Evolutionary conservation across 495 filamentous ascomycete genomes (phyloP).

Genomic region (Neurospora sp.): DNA sequence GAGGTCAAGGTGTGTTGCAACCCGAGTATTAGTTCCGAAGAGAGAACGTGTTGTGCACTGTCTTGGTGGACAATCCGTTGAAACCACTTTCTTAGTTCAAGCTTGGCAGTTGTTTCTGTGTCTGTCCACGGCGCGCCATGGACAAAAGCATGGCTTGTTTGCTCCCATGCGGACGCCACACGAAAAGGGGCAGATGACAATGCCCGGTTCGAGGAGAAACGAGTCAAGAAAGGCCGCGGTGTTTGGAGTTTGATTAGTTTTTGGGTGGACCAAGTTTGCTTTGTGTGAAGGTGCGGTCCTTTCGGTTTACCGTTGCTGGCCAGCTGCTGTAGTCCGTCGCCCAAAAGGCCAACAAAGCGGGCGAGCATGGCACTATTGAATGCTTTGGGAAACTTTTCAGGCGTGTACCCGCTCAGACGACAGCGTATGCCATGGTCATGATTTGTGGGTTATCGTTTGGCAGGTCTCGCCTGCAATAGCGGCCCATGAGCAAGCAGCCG

Average conservation of each 20-base stretch:
- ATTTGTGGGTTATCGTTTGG: neutral
- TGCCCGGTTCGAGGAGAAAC: neutral
- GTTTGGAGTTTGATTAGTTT: neutral
- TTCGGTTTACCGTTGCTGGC: neutral
- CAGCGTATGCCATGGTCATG: neutral
- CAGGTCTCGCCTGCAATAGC: conserved; percentile 7
- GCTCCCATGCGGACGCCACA: neutral
- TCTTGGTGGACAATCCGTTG: neutral
- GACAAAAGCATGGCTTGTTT: neutral
- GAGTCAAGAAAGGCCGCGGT: neutral
- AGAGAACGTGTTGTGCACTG: neutral
- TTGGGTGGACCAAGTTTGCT: neutral
- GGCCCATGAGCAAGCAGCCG: conserved; percentile 6
- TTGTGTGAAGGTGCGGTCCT: neutral
- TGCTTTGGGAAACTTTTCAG: neutral
- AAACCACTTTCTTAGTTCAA: neutral
- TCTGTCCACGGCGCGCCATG: neutral
- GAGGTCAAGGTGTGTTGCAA: neutral
- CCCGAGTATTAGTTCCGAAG: neutral
- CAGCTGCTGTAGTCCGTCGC: neutral
- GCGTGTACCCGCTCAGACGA: neutral
- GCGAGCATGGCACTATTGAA: neutral
- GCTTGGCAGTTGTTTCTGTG: neutral
- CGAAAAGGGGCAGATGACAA: neutral
- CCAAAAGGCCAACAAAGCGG: neutral